Percentiles rank a stretch among this genome's conserved stretches.
phyloP scores from a whole-genome alignment of 2,329 filamentous ascomycete genomes.

The Talaromyces sp. region DNA sequence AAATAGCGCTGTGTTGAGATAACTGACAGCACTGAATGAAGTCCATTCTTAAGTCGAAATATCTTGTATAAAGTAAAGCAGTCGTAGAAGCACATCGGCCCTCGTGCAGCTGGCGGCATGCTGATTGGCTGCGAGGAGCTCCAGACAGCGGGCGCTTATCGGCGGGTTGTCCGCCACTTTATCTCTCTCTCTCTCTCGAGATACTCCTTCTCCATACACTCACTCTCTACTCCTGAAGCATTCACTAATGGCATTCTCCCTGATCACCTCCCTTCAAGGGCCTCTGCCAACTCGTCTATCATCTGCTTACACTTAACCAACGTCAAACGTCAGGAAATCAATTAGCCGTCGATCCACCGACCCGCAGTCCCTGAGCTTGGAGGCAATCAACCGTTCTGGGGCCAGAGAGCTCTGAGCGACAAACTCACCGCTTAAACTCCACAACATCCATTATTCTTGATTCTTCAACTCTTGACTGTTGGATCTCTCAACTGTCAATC shows the following conservation, averaged over 20 bases:
- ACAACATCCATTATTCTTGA: neutral
- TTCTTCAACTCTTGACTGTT: neutral
- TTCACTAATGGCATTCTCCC: neutral
- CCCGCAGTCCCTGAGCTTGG: neutral
- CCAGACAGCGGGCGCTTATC: slow-evolving; percentile 7
- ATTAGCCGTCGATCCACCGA: slow-evolving; percentile 1
- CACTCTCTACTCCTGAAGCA: neutral
- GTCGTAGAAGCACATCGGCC: neutral
- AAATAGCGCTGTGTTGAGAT: too few relatives aligned
- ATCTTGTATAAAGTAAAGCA: neutral
- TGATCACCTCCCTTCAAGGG: slow-evolving; percentile 6
- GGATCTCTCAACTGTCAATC: neutral
- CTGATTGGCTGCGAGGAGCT: slow-evolving; percentile 9
- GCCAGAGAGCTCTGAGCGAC: slow-evolving; percentile 8
- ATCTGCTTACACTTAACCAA: neutral
- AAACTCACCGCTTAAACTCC: slow-evolving; percentile 17
- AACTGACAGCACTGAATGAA: too few relatives aligned
- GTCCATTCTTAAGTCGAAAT: neutral
- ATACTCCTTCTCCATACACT: neutral
- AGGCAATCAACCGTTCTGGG: neutral
- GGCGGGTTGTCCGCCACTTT: slow-evolving; percentile 14
- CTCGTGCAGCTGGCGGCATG: neutral
- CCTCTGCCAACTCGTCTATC: neutral
- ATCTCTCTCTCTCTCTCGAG: neutral
- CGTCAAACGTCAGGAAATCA: neutral